A percentile compares a stretch with the other conserved stretches of the same genome.
phyloP scores from a whole-genome alignment of 164 flowering plant genomes.

The Umbilicus rupestris region DNA sequence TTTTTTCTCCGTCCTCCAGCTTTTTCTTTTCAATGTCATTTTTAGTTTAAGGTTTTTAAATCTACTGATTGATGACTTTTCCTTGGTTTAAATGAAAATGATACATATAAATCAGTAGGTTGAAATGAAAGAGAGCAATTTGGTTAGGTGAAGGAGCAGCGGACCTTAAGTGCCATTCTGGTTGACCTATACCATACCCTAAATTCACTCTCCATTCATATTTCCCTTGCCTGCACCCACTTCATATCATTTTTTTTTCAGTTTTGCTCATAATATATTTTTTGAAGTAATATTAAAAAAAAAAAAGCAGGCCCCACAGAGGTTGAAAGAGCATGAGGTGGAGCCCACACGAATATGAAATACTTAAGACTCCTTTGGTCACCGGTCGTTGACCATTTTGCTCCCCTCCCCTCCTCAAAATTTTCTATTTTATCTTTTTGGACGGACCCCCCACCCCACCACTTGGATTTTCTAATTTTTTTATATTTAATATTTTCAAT shows the following conservation, averaged over 20 bases:
- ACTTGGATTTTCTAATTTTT: neutral
- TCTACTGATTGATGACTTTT: no score
- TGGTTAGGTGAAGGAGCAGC: constrained; percentile 4
- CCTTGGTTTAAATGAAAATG: no score
- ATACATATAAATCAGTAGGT: no score
- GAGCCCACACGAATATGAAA: neutral
- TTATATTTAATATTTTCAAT: neutral
- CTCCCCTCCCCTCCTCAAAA: neutral
- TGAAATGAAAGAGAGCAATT: neutral
- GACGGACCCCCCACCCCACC: neutral
- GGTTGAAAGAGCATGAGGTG: neutral
- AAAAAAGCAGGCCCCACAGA: neutral
- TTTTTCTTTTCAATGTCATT: neutral
- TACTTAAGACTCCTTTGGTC: constrained; percentile 1
- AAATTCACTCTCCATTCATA: neutral
- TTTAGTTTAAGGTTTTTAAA: no score
- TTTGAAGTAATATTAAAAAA: no score
- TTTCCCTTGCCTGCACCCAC: neutral
- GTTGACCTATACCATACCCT: neutral
- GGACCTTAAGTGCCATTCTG: constrained; percentile 2
- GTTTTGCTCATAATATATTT: no score
- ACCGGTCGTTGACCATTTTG: constrained; percentile 6
- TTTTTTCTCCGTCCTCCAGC: neutral
- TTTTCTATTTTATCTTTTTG: neutral
- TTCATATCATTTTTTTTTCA: neutral